Base-by-base conservation (phyloP, 108 stramenopile species). In the Nitzschia inconspicua region DNA sequence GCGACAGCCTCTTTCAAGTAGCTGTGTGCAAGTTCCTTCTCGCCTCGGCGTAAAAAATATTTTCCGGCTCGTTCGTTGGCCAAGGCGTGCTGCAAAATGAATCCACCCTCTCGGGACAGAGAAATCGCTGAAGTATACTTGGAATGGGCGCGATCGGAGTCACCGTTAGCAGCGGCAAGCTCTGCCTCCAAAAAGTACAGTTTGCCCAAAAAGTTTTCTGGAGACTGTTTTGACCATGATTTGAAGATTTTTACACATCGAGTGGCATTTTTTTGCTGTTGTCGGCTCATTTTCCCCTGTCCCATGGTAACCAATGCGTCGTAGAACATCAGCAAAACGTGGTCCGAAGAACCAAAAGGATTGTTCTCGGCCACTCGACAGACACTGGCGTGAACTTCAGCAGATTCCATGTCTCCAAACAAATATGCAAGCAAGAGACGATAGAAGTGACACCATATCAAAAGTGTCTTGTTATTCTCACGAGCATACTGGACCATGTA, bases 161-260 rank as follows among this genome's bases (percentile, higher is more conserved):
- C 47, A 25, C 68, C 77, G 36, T 47, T 69, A 10, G 63, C 31
- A 37, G 73, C 73, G 32, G 57, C 57, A 39, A 65, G 67, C 29
- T 81, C 80, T 16, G 80, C 80, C 29, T 81, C 66, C 40, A 81
- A 39, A 3, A 81, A 65, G 34, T 70, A 63, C 9, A 63, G 47
- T 35, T 77, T 77, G 23, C 73, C 73, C 1, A 59, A 23, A 36
- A 77, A 81, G 57, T 81, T 81, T 62, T 76, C 73, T 4, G 65
- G 46, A n/a, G 61, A 73, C 46, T 65, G 55, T 39, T 68, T 55
- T 1, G 57, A 63, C 74, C 72, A 81, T 39, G 47, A 37, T 30
- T 66, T 60, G 40, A 74, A 49, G 5, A 22, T 42, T 41, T 65
- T 65, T 22, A 65, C 54, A 25, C 30, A 54, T 14, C 23, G 36